Base-by-base conservation (phyloP, 306 rosid species). In the Prosopis cineraria region DNA sequence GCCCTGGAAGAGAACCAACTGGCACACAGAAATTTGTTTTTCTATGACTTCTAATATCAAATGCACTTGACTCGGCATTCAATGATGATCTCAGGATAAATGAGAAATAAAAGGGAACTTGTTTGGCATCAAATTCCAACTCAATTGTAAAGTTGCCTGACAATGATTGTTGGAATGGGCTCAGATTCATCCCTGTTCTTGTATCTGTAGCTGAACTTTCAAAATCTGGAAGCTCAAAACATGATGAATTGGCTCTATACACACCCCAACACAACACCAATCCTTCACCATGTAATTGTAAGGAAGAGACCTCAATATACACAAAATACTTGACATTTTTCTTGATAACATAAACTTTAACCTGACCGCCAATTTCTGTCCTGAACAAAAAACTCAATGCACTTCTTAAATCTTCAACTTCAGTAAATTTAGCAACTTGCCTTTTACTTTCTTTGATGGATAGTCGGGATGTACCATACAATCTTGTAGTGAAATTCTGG, bases 11-110 rank as follows among this genome's bases (percentile, higher is more conserved):
- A 56, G 83, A 89, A 73, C 98, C 98, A 86, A 95, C 85, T 0
- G 98, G 98, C 33, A 92, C 92, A 71, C 89, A 88, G 68, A 89
- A 91, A 73, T 80, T 92, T 58, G 83, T 89, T 85, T 86, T 89
- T 84, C 88, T 82, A 47, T 89, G 98, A 81, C 91, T 95, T 82
- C 86, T 86, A 29, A 93, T 87, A 62, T 91, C 88, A 22, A 69
- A 67, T 65, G 69, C 87, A 78, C 83, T 59, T 13, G 79, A 53
- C 69, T 78, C 84, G 70, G 62, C 81, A 52, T 73, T 78, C 27
- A 43, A 70, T 2, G 79, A 66, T 19, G 79, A 68, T 63, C 71
- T 91, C 74, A 95, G 78, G 62, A 83, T 68, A 87, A 95, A 92
- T 6, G 98, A 91, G 77, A 92, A 86, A 77, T 95, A 92, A 77